These are phyloP conservation scores for Nakazawaea sp. DNA, from an alignment of 805 yeast species.

Conservation along the genomic window DNA sequence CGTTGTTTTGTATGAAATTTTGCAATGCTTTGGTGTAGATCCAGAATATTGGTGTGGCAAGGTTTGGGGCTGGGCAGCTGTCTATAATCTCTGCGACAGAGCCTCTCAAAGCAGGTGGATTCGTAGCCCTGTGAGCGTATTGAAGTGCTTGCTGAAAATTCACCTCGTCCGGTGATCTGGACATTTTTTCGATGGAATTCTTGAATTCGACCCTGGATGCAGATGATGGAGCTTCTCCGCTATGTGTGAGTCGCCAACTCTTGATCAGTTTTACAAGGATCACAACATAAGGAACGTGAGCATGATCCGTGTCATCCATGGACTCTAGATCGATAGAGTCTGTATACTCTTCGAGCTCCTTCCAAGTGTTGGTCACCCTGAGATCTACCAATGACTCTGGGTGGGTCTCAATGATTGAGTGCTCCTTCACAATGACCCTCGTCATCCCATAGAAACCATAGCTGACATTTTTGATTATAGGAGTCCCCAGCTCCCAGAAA, in stretches of 20 bases:
- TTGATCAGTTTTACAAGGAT: conserved; percentile 50
- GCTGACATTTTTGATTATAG: conserved; percentile 44
- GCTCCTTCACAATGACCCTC: conserved; percentile 45
- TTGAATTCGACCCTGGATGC: conserved; percentile 35
- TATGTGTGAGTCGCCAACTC: conserved; percentile 25
- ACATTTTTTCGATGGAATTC: conserved; percentile 26
- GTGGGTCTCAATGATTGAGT: conserved; percentile 72
- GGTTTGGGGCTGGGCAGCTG: conserved; percentile 24
- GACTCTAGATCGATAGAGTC: conserved; percentile 41
- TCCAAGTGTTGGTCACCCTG: conserved; percentile 68
- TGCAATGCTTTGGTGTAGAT: conserved; percentile 46
- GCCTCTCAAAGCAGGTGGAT: conserved; percentile 25
- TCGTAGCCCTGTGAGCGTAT: conserved; percentile 35
- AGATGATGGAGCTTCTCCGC: conserved; percentile 17
- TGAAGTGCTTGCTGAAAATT: conserved; percentile 47
- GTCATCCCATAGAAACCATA: conserved; percentile 64
- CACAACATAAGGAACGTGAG: conserved; percentile 66
- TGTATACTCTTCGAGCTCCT: conserved; percentile 45
- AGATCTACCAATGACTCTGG: conserved; percentile 56
- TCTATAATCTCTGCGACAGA: conserved; percentile 20
- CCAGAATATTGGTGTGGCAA: conserved; percentile 49
- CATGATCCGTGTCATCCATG: conserved; percentile 37
- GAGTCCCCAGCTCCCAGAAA: conserved; percentile 40
- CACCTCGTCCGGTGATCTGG: conserved; percentile 29
- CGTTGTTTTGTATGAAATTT: conserved; percentile 34